Evolutionary conservation across 208 protist genomes (phyloP).

Genomic region (Wallacemonas sp.): DNA sequence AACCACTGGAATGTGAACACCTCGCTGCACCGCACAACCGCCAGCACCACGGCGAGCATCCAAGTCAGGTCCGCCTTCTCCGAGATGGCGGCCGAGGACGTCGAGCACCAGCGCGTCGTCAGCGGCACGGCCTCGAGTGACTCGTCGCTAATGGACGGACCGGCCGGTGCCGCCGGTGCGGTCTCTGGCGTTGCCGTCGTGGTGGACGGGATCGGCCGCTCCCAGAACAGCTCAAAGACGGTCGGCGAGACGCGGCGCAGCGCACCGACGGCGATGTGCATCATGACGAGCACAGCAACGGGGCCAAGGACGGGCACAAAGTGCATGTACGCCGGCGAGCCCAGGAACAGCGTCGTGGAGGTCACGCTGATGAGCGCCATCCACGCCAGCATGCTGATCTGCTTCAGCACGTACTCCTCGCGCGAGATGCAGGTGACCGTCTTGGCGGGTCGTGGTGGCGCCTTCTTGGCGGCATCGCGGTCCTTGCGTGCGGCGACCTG

Average conservation of each 20-base stretch:
- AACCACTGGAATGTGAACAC: conserved; percentile 24
- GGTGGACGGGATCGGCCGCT: neutral
- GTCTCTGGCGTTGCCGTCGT: neutral
- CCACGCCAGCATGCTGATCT: conserved; percentile 37
- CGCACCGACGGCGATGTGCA: conserved; percentile 20
- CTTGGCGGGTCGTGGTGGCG: neutral
- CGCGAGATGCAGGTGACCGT: conserved; percentile 42
- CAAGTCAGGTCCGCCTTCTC: conserved; percentile 31
- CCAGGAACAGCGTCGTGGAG: conserved; percentile 28
- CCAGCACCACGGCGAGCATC: conserved; percentile 16
- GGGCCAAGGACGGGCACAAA: conserved; percentile 20
- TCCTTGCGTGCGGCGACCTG: conserved; percentile 20
- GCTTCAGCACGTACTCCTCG: conserved; percentile 71
- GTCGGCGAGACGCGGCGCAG: conserved; percentile 19
- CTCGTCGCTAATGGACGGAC: conserved; percentile 19
- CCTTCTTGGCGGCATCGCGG: conserved; percentile 4
- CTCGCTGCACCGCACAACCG: conserved; percentile 21
- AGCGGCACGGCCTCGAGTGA: conserved; percentile 12
- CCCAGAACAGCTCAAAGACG: conserved; percentile 11
- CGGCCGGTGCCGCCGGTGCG: neutral
- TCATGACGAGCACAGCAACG: conserved; percentile 25
- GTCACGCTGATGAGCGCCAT: conserved; percentile 26
- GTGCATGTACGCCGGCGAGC: conserved; percentile 13
- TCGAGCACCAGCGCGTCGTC: conserved; percentile 32
- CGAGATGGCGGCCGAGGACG: conserved; percentile 26